phyloP scores from a whole-genome alignment of 2,329 filamentous ascomycete genomes.

The Taxawa tesnikishii region DNA sequence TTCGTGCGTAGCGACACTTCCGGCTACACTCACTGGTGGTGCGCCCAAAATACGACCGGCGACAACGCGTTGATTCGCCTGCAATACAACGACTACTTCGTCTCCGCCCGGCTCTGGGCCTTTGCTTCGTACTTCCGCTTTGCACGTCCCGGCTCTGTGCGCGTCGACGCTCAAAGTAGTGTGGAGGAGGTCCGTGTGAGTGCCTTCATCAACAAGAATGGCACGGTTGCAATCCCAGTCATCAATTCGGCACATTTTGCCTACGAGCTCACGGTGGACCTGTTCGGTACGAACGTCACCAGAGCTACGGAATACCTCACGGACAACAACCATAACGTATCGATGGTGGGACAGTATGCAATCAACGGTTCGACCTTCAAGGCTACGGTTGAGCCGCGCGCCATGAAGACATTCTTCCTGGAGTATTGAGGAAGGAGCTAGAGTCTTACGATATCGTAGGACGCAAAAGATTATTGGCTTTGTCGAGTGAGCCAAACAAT shows the following conservation, averaged over 20 bases:
- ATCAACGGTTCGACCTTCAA: slow-evolving; percentile 6
- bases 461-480: too few relatives aligned
- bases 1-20: slow-evolving; percentile 8
- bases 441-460: too few relatives aligned
- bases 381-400: slow-evolving; percentile 10
- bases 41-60: not conserved
- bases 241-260: slow-evolving; percentile 13
- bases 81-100: not conserved
- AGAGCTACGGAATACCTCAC: slow-evolving; percentile 11
- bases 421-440: too few relatives aligned
- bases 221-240: slow-evolving; percentile 12
- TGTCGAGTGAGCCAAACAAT: too few relatives aligned
- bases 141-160: slow-evolving; percentile 11
- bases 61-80: slow-evolving; percentile 10
- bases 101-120: slow-evolving; percentile 3
- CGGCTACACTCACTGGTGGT: slow-evolving; percentile 13
- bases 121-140: slow-evolving; percentile 14
- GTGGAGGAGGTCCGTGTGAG: slow-evolving; percentile 12
- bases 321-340: slow-evolving; percentile 12
- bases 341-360: slow-evolving; percentile 2
- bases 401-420: slow-evolving; percentile 13
- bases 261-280: slow-evolving; percentile 8
- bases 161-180: slow-evolving; percentile 8
- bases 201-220: slow-evolving; percentile 12
- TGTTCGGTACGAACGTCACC: slow-evolving; percentile 6